phyloP scores from a whole-genome alignment of 495 filamentous ascomycete species.

The Podospora pseudocomata region DNA sequence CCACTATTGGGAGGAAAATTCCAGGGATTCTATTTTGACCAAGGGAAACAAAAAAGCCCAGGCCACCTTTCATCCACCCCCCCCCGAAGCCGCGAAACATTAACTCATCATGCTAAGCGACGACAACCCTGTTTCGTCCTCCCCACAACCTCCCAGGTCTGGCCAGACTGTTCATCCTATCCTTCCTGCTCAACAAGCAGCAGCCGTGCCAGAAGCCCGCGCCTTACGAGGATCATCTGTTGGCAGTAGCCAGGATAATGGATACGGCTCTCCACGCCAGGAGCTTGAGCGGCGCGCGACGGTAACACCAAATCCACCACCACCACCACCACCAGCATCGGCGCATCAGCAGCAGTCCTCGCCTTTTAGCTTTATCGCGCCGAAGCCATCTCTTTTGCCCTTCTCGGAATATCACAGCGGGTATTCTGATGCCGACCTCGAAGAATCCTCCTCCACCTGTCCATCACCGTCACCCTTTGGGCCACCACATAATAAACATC shows the following conservation, averaged over 20 bases:
- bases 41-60: not conserved
- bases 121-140: constrained; percentile 26
- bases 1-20: constrained; percentile 11
- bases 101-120: constrained; percentile 45
- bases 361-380: constrained; percentile 14
- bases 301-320: constrained; percentile 16
- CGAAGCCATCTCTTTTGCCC: constrained; percentile 26
- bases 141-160: constrained; percentile 19
- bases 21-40: not conserved
- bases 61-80: not conserved
- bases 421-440: constrained; percentile 31
- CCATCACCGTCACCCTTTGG: constrained; percentile 26
- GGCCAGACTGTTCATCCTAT: not conserved
- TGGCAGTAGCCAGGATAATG: constrained; percentile 21
- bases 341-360: not conserved
- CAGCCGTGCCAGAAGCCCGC: constrained; percentile 11
- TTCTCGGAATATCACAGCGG: constrained; percentile 38
- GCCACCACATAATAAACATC: not conserved
- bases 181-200: not conserved
- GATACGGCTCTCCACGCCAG: constrained; percentile 22
- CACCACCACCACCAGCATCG: not conserved
- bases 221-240: constrained; percentile 21
- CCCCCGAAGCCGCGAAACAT: constrained; percentile 33
- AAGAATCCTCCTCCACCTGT: constrained; percentile 9
- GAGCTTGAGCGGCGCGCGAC: constrained; percentile 25